Base-by-base conservation (phyloP, 495 filamentous ascomycete species). In the Barbatosphaeria neglecta region DNA sequence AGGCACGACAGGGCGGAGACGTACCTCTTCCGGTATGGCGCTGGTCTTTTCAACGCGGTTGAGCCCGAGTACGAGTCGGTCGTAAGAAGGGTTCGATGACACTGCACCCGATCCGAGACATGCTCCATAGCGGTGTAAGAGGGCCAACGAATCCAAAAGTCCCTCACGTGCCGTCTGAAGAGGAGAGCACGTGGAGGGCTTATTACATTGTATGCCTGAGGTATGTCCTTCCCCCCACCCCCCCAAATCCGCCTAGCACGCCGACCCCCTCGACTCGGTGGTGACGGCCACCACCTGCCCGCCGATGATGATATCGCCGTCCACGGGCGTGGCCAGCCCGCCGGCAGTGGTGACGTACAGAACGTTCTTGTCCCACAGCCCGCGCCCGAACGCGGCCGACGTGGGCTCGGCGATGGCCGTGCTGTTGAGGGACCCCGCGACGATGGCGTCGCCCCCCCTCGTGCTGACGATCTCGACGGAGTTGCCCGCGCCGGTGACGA, bases 311-410 rank as follows among this genome's bases (percentile, higher is more conserved):
- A 47, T 38, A 5, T 47, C 49, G 13, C 52, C 57, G 33, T 52
- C 39, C 15, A 53, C 46, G 7, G 52, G 43, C 15, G 40, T 45
- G 17, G 23, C 50, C 9, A 50, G 13, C 13, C 44, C 50, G 33
- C 58, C 58, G 18, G 37, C 47, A 1, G 58, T 59, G 2, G 43
- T 43, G 4, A 59, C 53, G 44, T 61, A 61, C 17, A 61, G 42
- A 2, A 51, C 41, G 41, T 56, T 46, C 31, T 40, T 43, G 40
- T 61, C 53, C 9, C 25, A 31, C n/a, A 37, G 41, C 3, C 48
- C 49, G 13, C 53, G 49, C 10, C 56, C 58, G 53, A 61, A 61
- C 15, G 37, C 28, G n/a, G 39, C 37, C 3, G 53, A 42, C 7
- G 55, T 53, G 38, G 41, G 50, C n/a, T 56, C 58, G 3, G 45